These are phyloP conservation scores for Moesziomyces parantarcticus DNA, from an alignment of 1,284 basidiomycete genomes.

Conservation along the genomic window DNA sequence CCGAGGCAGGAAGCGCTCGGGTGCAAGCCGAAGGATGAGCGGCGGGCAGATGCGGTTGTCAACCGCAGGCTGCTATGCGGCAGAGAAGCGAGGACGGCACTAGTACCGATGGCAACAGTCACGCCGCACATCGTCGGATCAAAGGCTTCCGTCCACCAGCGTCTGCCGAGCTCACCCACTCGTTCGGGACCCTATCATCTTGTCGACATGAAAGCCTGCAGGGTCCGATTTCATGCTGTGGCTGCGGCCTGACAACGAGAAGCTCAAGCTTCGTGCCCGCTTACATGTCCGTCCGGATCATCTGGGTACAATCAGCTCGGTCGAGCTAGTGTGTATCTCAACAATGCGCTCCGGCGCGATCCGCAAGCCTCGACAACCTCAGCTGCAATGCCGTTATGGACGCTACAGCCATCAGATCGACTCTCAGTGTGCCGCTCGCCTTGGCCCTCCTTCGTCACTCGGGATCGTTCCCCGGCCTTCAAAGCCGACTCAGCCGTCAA, in stretches of 20 bases:
- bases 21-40: neutral
- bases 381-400: neutral
- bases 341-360: neutral
- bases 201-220: neutral
- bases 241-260: neutral
- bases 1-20: neutral
- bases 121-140: neutral
- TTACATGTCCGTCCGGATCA: neutral
- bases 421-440: neutral
- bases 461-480: neutral
- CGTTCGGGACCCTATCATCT: neutral
- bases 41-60: neutral
- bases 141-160: neutral
- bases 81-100: too few relatives aligned
- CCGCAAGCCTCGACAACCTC: neutral
- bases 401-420: neutral
- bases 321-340: too few relatives aligned
- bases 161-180: neutral
- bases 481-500: conserved; percentile 21
- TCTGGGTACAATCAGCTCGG: too few relatives aligned
- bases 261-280: neutral
- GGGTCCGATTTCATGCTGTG: neutral
- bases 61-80: too few relatives aligned
- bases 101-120: too few relatives aligned
- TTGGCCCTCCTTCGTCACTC: neutral